phyloP scores from a whole-genome alignment of 148 eudicot species.

The Cornus florida region DNA sequence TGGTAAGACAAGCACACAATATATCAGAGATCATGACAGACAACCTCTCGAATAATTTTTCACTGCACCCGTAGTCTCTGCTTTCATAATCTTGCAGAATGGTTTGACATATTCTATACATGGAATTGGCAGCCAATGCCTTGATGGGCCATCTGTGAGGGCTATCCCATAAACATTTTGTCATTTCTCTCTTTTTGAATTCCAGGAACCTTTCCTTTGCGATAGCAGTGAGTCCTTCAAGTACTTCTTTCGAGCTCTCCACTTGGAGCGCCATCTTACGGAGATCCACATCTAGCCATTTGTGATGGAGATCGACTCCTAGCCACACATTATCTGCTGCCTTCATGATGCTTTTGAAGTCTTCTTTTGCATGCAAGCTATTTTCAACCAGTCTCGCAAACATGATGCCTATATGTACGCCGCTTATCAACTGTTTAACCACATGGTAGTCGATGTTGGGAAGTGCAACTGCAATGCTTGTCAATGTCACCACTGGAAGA shows the following conservation, averaged over 20 bases:
- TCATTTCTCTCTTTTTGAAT: conserved; percentile 18
- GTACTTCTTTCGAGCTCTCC: conserved; percentile 32
- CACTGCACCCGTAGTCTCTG: conserved; percentile 15
- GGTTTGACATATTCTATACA: conserved; percentile 51
- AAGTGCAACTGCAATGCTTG: conserved; percentile 44
- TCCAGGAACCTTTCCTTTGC: conserved; percentile 39
- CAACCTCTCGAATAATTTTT: conserved; percentile 35
- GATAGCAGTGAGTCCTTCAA: conserved; percentile 28
- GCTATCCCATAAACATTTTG: conserved; percentile 23
- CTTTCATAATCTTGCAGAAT: conserved; percentile 23
- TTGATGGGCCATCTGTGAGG: conserved; percentile 48
- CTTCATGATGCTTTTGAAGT: conserved; percentile 24
- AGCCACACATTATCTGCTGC: conserved; percentile 50
- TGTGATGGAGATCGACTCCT: conserved; percentile 39
- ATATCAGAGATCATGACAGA: conserved; percentile 39
- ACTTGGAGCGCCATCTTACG: conserved; percentile 20
- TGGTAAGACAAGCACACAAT: conserved; percentile 39
- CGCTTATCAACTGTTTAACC: conserved; percentile 26
- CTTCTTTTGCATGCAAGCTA: conserved; percentile 20
- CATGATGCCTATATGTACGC: conserved; percentile 37
- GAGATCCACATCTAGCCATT: conserved; percentile 54
- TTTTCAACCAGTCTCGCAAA: conserved; percentile 38
- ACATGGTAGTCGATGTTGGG: conserved; percentile 22
- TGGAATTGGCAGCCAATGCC: conserved; percentile 50
- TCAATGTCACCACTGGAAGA: conserved; percentile 55